phyloP scores from a whole-genome alignment of 164 flowering plant genomes.

The Houttuynia cordata region DNA sequence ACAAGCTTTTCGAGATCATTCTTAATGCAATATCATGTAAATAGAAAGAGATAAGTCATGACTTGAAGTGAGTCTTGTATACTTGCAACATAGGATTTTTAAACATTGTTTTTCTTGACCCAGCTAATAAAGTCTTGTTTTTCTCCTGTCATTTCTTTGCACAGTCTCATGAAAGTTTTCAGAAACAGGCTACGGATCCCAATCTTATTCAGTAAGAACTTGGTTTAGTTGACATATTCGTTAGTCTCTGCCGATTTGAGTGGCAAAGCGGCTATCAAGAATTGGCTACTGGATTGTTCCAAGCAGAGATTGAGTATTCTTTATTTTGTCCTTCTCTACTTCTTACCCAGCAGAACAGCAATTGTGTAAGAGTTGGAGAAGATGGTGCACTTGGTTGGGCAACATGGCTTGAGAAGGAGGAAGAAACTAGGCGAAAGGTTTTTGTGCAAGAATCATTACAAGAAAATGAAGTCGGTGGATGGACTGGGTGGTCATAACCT shows the following conservation, averaged over 20 bases:
- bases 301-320: conserved; percentile 71
- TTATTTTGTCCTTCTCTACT: conserved; percentile 74
- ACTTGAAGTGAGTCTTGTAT: too few species aligned
- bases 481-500: conserved; percentile 94
- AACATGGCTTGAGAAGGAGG: conserved; percentile 83
- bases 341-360: conserved; percentile 56
- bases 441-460: conserved; percentile 28
- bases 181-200: conserved; percentile 21
- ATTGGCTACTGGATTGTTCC: conserved; percentile 81
- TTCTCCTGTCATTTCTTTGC: conserved; percentile 7
- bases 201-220: conserved; percentile 44
- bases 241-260: conserved; percentile 80
- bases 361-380: conserved; percentile 83
- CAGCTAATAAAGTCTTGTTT: conserved; percentile 1
- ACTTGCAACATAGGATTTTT: too few species aligned
- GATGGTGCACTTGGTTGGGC: conserved; percentile 96
- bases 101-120: neutral
- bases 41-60: too few species aligned
- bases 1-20: too few species aligned
- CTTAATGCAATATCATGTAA: too few species aligned
- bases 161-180: conserved; percentile 37
- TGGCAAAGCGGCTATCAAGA: conserved; percentile 97
- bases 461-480: conserved; percentile 65
- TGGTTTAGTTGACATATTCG: conserved; percentile 72
- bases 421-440: conserved; percentile 58